Base-by-base conservation (phyloP, 169 alveolate genomes). In the Prorocentrum cordatum region DNA sequence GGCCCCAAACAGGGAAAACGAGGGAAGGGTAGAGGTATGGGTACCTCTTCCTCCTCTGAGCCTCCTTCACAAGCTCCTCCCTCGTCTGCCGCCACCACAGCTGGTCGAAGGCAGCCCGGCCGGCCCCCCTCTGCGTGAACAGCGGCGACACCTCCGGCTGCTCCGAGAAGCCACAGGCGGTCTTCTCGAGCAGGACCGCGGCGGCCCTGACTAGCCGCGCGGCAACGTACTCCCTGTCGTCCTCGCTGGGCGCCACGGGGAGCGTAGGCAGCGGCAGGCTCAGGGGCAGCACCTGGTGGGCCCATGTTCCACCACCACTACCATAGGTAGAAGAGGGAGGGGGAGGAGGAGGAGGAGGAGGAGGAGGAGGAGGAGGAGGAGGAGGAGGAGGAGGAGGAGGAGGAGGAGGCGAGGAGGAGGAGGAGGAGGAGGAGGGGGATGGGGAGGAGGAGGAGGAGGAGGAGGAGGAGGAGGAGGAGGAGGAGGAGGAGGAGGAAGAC, bases 21-120 rank as follows among this genome's bases (percentile, higher is more conserved):
- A 4, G 16, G 59, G 22, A 9, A 12, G 59, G 22, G 26, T 12
- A 39, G 50, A 6, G 50, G 6, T 6, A 39, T 39, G 22, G 27
- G 61, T 47, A 47, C 61, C 12, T 18, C 9, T 10, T 9, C 50
- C 12, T 39, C 20, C 12, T 12, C 6, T 39, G 50, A 39, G 12
- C 50, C n/a, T n/a, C n/a, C n/a, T n/a, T 24, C 26, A 45, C 59
- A 32, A 75, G 14, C 59, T 75, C 86, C 42, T 62, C 91, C 50
- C 27, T 79, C 9, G 80, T 64, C 50, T 82, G 80, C 29, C 31
- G 47, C 91, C 91, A 82, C 91, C 91, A 82, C 24, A 82, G 91
- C 54, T 45, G 29, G 39, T 82, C 91, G 38, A 82, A 82, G 50
- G 80, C 91, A 4, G 68, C 54, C 38, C 91, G 36, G n/a, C 70